Base-by-base conservation (phyloP, 805 yeast species). In the Starmera pachycereana region DNA sequence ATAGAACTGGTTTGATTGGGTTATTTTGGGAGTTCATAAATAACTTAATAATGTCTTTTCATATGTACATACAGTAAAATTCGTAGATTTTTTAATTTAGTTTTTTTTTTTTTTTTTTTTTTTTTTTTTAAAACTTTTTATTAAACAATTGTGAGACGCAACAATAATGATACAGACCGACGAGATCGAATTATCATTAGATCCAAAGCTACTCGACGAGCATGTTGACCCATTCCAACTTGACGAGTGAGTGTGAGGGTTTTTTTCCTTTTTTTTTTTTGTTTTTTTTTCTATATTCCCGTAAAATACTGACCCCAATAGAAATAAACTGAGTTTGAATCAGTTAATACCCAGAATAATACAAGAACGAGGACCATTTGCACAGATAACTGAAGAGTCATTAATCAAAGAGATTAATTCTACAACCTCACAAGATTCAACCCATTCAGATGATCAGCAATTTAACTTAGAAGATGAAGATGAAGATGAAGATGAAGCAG, bases 311-410 rank as follows among this genome's bases (percentile, higher is more conserved):
- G 13, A 19, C 12, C 12, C 25, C 19, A 12, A 32, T 28, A 50
- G 54, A 37, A 50, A 51, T 29, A 50, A 66, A 35, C 60, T 76
- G 44, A 60, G 76, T 1, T 52, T 80, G 29, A 64, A 67, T 13
- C 78, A 77, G 47, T 53, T 80, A 30, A 73, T 81, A 22, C 82
- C 82, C 5, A 61, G 74, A 32, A 76, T 80, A 29, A 62, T 79
- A 34, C 60, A 61, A 28, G 79, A 78, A 47, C 58, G 76, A 29
- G 75, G 78, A n/a, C 65, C 79, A 4, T 79, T 81, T 46, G 51
- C 69, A 8, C 66, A 74, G 42, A 53, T 81, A 2, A 69, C 79
- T 1, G 87, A 80, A 50, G 74, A 69, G 3, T 60, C 60, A 4
- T 48, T 81, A 2, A 38, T 49, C 9, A 57, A 66, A 29, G 80